These are phyloP conservation scores for Euphrasia arctica DNA, from an alignment of 305 asterid species.

Conservation along the genomic window DNA sequence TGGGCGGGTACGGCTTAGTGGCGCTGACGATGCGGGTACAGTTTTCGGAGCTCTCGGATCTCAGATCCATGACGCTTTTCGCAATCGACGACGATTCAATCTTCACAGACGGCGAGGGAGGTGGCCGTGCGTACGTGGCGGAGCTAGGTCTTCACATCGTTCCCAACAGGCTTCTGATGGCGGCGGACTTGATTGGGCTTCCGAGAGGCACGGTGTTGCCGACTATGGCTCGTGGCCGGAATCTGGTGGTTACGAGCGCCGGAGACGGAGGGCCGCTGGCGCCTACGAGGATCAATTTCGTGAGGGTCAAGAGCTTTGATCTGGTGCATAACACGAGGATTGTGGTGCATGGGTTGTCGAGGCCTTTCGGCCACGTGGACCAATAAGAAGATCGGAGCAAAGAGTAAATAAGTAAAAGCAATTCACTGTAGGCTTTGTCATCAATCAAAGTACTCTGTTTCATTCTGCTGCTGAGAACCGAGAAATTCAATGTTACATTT, in stretches of 20 bases:
- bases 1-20: slow-evolving; percentile 45
- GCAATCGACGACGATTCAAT: slow-evolving; percentile 63
- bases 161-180: slow-evolving; percentile 51
- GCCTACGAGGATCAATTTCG: slow-evolving; percentile 69
- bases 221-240: slow-evolving; percentile 53
- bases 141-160: slow-evolving; percentile 60
- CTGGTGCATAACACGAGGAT: slow-evolving; percentile 53
- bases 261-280: slow-evolving; percentile 57
- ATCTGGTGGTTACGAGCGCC: slow-evolving; percentile 56
- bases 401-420: too few species aligned
- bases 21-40: slow-evolving; percentile 58
- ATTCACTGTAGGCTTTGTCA: too few species aligned
- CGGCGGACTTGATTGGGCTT: slow-evolving; percentile 40
- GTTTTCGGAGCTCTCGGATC: slow-evolving; percentile 46
- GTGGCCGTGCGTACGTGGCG: slow-evolving; percentile 50
- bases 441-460: too few species aligned
- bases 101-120: slow-evolving; percentile 44
- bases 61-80: slow-evolving; percentile 61
- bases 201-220: slow-evolving; percentile 41
- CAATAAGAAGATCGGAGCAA: background rate
- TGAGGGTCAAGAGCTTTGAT: slow-evolving; percentile 47
- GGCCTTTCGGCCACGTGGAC: slow-evolving; percentile 45
- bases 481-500: too few species aligned
- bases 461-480: too few species aligned
- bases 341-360: slow-evolving; percentile 61